Conservation (phyloP, 305 asterid species). For the Ajuga reptans region DNA sequence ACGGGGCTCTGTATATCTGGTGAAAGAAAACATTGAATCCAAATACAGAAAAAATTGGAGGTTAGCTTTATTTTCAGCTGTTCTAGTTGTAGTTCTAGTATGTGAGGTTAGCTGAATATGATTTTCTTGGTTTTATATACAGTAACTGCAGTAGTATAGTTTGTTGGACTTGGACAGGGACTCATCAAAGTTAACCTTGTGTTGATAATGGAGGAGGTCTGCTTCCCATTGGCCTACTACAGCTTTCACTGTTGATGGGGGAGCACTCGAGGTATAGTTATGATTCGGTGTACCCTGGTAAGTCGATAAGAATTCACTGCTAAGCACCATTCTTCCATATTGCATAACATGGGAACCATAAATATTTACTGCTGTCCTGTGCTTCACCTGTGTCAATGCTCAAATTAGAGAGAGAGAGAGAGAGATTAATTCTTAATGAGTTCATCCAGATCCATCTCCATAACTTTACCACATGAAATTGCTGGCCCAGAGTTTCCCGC, state of each 20-base stretch:
- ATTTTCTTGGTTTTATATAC: too few relatives aligned
- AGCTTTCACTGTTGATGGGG: slow-evolving; percentile 2
- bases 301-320: slow-evolving; percentile 13
- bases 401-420: too few relatives aligned
- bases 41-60: background rate
- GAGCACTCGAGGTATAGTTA: slow-evolving; percentile 11
- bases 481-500: slow-evolving; percentile 26
- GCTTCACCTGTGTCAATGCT: slow-evolving; percentile 21
- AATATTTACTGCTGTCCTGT: slow-evolving; percentile 25
- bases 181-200: slow-evolving; percentile 23
- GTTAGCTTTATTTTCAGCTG: background rate
- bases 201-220: slow-evolving; percentile 26
- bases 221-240: slow-evolving; percentile 33
- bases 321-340: slow-evolving; percentile 27
- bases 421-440: background rate
- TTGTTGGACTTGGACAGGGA: too few relatives aligned
- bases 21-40: background rate
- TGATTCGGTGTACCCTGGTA: slow-evolving; percentile 26
- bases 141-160: too few relatives aligned
- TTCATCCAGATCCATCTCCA: background rate
- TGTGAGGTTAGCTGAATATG: too few relatives aligned
- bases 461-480: slow-evolving; percentile 16
- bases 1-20: slow-evolving; percentile 25
- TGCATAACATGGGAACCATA: slow-evolving; percentile 39
- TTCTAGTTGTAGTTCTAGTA: too few relatives aligned